A percentile compares a stretch with the other conserved stretches of the same genome.
Evolutionary conservation across 805 yeast species (phyloP).

Genomic region (Yamadazyma olivae): DNA sequence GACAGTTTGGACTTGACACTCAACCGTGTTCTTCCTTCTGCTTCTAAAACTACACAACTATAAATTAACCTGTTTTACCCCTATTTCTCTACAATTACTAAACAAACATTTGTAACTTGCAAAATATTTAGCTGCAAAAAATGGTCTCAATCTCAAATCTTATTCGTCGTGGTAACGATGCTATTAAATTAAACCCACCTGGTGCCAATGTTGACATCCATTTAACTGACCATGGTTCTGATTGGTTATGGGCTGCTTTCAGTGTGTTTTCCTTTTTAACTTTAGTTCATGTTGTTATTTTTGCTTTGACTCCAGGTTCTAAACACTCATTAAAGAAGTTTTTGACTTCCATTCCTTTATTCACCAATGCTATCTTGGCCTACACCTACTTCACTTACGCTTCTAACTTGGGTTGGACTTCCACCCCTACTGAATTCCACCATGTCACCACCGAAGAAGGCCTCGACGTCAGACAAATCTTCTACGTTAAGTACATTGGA

Average conservation of each 20-base stretch:
- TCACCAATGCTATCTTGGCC: constrained; percentile 40
- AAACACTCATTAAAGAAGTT: constrained; percentile 28
- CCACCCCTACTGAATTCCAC: constrained; percentile 44
- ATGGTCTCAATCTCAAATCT: not conserved
- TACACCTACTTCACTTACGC: constrained; percentile 54
- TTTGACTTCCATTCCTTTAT: constrained; percentile 40
- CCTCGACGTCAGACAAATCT: constrained; percentile 45
- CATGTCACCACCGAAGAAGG: constrained; percentile 37
- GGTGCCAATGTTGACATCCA: constrained; percentile 43
- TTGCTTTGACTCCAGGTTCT: constrained; percentile 20
- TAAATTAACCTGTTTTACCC: too few species aligned
- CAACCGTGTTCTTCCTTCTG: too few species aligned
- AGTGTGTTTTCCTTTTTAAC: constrained; percentile 42
- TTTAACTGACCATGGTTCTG: constrained; percentile 57
- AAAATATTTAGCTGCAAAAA: constrained; percentile 6
- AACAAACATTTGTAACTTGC: not conserved
- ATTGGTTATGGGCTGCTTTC: constrained; percentile 68
- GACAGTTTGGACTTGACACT: too few species aligned
- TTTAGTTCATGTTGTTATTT: constrained; percentile 21
- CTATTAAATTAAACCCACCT: constrained; percentile 41
- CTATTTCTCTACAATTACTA: constrained; percentile 3
- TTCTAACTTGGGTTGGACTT: constrained; percentile 56
- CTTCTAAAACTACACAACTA: too few species aligned
- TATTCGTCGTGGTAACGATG: constrained; percentile 28
- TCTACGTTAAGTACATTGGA: constrained; percentile 54